phyloP scores from a whole-genome alignment of 495 filamentous ascomycete genomes.

The Clavariopsis aquatica region DNA sequence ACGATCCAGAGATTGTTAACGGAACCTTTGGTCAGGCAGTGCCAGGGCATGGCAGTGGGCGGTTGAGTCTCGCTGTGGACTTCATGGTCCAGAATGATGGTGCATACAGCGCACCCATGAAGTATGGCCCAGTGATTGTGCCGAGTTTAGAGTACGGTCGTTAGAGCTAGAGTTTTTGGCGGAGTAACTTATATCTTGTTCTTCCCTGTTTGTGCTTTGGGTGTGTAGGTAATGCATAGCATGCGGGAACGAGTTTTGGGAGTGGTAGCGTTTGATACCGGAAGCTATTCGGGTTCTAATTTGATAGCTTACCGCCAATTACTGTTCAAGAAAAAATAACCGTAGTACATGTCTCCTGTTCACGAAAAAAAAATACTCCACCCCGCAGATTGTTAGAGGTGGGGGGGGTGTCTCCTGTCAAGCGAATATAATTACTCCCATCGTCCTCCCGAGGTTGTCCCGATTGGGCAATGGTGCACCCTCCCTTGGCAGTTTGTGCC shows the following conservation, averaged over 20 bases:
- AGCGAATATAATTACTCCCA: no score
- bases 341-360: neutral
- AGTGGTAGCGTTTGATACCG: neutral
- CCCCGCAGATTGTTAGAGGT: no score
- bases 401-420: no score
- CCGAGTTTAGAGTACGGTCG: constrained; percentile 85
- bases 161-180: constrained; percentile 33
- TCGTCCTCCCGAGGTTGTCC: no score
- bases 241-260: constrained; percentile 10
- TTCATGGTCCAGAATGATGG: constrained; percentile 97
- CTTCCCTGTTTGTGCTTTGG: constrained; percentile 4
- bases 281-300: neutral
- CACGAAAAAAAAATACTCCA: neutral
- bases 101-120: constrained; percentile 73
- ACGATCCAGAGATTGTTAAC: constrained; percentile 77
- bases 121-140: constrained; percentile 96
- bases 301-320: neutral
- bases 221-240: constrained; percentile 23
- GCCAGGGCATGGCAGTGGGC: constrained; percentile 54
- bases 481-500: no score
- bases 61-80: constrained; percentile 86
- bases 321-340: neutral
- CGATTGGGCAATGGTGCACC: no score
- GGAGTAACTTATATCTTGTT: neutral
- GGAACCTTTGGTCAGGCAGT: constrained; percentile 53